Evolutionary conservation across 1,284 basidiomycete genomes (phyloP).

Genomic region (Coriolopsis trogii): DNA sequence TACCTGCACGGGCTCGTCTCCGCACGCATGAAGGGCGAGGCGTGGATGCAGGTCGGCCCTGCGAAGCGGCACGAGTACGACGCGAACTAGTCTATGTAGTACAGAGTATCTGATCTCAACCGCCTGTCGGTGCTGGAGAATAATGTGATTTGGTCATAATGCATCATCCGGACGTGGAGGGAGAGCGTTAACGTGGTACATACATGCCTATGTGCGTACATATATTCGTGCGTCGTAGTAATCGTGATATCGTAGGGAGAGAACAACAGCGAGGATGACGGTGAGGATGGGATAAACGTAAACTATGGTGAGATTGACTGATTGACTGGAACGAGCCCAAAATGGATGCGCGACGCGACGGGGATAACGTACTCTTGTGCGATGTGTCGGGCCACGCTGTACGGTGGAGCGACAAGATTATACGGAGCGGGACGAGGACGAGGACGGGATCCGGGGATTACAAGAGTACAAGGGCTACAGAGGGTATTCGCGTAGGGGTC

Average conservation of each 20-base stretch:
- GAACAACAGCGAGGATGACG: too few species aligned
- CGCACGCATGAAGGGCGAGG: conserved; percentile 14
- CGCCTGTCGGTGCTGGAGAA: too few species aligned
- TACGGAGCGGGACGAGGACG: background rate
- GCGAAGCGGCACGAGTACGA: conserved; percentile 4
- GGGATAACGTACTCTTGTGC: conserved; percentile 14
- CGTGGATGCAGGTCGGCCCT: conserved; percentile 24
- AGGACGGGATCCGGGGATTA: background rate
- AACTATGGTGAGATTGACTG: background rate
- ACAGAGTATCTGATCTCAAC: background rate
- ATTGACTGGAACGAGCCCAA: background rate
- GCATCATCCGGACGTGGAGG: background rate
- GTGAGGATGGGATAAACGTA: background rate
- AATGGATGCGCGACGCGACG: background rate
- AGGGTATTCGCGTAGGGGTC: background rate
- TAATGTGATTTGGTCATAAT: too few species aligned
- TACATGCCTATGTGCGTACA: background rate
- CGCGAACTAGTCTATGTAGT: background rate
- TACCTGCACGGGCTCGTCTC: conserved; percentile 19
- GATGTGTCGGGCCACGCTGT: too few species aligned
- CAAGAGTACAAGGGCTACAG: conserved; percentile 8
- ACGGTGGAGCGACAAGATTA: too few species aligned
- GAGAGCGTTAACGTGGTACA: background rate
- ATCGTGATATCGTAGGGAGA: background rate
- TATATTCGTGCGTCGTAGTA: background rate